Evolutionary conservation across 2,329 filamentous ascomycete species (phyloP).

Genomic region (Zalaria obscura): DNA sequence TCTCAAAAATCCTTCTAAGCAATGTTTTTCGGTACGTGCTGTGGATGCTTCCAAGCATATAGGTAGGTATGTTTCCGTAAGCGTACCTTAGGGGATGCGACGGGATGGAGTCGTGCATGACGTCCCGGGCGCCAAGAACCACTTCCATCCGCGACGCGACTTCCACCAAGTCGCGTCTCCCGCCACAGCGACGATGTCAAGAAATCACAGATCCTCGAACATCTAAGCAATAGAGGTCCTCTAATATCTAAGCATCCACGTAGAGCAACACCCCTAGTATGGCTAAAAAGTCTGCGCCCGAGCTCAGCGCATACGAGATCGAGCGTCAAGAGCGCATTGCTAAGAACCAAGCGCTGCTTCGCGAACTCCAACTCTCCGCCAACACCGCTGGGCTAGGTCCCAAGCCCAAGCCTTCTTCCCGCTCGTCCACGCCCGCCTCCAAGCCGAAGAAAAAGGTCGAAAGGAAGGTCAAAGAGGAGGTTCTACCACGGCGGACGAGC

Average conservation of each 20-base stretch:
- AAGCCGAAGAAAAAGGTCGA: constrained; percentile 24
- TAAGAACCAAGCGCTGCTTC: constrained; percentile 68
- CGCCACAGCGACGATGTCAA: too few species aligned
- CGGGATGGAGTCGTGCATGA: too few species aligned
- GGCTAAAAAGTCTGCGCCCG: constrained; percentile 26
- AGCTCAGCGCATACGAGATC: constrained; percentile 74
- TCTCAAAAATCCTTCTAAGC: too few species aligned
- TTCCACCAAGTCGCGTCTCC: too few species aligned
- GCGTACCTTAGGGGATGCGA: too few species aligned
- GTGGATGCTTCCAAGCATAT: too few species aligned
- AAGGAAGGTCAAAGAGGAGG: constrained; percentile 44
- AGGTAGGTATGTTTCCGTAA: too few species aligned
- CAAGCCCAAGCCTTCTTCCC: constrained; percentile 32
- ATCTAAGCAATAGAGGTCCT: neutral
- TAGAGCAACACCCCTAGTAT: constrained; percentile 9
- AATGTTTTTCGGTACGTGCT: too few species aligned
- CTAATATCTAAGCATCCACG: neutral
- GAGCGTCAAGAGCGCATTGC: constrained; percentile 76
- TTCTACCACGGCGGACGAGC: constrained; percentile 43
- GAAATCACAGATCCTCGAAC: too few species aligned
- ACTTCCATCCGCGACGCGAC: too few species aligned
- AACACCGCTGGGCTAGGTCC: constrained; percentile 56
- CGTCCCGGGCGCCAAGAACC: too few species aligned
- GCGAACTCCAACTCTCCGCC: constrained; percentile 55
- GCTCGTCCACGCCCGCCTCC: constrained; percentile 32